Percentiles rank a stretch among this genome's conserved stretches.
These are phyloP conservation scores for Dactylellina sp. DNA, from an alignment of 2,329 filamentous ascomycete species.

Conservation along the genomic window DNA sequence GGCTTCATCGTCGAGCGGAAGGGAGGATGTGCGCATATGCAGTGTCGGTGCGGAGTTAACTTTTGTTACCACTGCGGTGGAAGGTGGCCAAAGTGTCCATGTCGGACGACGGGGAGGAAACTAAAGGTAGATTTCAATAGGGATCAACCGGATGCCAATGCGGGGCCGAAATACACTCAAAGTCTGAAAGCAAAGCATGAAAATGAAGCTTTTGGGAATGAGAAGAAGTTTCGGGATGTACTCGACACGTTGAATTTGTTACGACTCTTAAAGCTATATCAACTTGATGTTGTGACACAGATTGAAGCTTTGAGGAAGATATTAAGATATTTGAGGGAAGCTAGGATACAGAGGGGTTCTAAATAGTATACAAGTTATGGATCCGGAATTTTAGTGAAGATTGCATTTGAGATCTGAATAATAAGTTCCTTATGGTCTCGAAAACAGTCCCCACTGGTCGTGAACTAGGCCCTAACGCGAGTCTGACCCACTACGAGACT, in stretches of 20 bases:
- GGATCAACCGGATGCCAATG: constrained; percentile 5
- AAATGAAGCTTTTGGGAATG: not conserved
- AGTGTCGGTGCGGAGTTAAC: constrained; percentile 53
- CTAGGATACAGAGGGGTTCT: not conserved
- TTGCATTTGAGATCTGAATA: too few species aligned
- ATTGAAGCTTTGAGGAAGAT: constrained; percentile 33
- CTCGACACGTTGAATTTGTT: constrained; percentile 31
- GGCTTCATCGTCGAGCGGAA: constrained; percentile 59
- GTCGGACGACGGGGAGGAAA: constrained; percentile 9
- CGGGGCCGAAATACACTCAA: constrained; percentile 17
- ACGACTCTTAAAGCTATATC: constrained; percentile 28
- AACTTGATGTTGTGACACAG: constrained; percentile 19
- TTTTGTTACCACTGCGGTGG: constrained; percentile 53
- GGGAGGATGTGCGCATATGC: constrained; percentile 60
- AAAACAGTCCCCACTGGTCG: too few species aligned
- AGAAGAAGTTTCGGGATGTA: constrained; percentile 14
- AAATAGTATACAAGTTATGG: too few species aligned
- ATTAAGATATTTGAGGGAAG: constrained; percentile 2
- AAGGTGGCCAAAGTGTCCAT: constrained; percentile 41
- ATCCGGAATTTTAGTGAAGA: too few species aligned
- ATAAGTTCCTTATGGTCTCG: too few species aligned
- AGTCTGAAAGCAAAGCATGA: constrained; percentile 2
- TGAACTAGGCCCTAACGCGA: too few species aligned
- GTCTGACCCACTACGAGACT: too few species aligned
- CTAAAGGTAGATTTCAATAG: not conserved